A percentile compares a stretch with the other conserved stretches of the same genome.
These are phyloP conservation scores for Elymus sibiricus DNA, from an alignment of 176 grass and related monocot species.

Conservation along the genomic window DNA sequence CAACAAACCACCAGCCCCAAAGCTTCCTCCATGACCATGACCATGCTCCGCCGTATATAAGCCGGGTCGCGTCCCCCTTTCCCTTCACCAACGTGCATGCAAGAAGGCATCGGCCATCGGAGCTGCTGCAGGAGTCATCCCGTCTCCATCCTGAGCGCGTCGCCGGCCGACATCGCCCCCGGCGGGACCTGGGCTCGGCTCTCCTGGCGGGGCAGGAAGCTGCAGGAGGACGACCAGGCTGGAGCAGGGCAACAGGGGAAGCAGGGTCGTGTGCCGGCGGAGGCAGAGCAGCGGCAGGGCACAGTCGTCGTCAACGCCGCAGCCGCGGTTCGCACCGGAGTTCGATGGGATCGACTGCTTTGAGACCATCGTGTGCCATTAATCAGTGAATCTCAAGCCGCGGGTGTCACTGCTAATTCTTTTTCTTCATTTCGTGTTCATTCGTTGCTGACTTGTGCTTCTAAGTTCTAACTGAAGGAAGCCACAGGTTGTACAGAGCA, in stretches of 20 bases:
- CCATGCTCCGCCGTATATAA: no score
- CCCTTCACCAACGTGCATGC: no score
- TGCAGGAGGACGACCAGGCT: not conserved
- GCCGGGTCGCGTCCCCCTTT: no score
- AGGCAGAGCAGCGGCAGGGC: not conserved
- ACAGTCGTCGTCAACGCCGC: not conserved
- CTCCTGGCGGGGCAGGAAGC: constrained; percentile 18
- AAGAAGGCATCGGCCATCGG: no score
- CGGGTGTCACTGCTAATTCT: not conserved
- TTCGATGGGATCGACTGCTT: constrained; percentile 79
- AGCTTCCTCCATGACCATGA: no score
- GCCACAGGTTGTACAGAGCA: no score
- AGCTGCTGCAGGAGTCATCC: not conserved
- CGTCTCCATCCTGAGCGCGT: constrained; percentile 60
- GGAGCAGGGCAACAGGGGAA: not conserved
- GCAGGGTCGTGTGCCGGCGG: not conserved
- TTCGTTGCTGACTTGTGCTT: no score
- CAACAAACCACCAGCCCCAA: no score
- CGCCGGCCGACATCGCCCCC: constrained; percentile 31
- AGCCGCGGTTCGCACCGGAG: constrained; percentile 41
- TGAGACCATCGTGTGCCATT: constrained; percentile 51
- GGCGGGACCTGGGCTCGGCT: not conserved
- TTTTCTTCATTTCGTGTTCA: not conserved
- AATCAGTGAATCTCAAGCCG: not conserved
- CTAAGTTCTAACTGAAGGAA: no score